Evolutionary conservation across 306 rosid genomes (phyloP).

Genomic region (Fragaria vesca): DNA sequence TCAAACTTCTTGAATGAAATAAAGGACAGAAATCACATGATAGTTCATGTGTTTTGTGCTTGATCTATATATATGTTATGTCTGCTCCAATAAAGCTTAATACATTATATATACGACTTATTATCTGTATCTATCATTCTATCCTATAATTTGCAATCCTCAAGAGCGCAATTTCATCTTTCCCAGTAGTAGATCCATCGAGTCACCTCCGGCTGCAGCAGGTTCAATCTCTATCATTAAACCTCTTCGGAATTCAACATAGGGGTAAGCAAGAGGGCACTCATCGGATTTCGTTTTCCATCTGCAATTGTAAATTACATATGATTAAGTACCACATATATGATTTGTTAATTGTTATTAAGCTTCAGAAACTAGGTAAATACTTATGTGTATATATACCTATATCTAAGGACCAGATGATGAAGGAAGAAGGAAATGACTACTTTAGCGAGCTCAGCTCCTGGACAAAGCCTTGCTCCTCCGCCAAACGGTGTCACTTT

Average conservation of each 20-base stretch:
- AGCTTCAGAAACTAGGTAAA: neutral
- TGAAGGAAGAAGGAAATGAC: slow-evolving; percentile 72
- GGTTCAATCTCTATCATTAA: slow-evolving; percentile 56
- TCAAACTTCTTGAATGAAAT: neutral
- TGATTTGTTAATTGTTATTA: neutral
- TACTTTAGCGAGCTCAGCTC: slow-evolving; percentile 72
- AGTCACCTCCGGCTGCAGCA: neutral
- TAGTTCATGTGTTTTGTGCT: neutral
- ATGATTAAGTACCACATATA: neutral
- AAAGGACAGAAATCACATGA: neutral
- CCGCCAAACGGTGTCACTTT: slow-evolving; percentile 74
- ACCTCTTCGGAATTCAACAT: slow-evolving; percentile 55
- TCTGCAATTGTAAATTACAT: slow-evolving; percentile 29
- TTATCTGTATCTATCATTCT: neutral
- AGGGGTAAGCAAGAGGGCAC: slow-evolving; percentile 69
- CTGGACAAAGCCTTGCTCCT: slow-evolving; percentile 85
- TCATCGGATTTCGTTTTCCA: slow-evolving; percentile 66
- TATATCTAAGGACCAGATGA: slow-evolving; percentile 79
- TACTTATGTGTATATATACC: slow-evolving; percentile 33
- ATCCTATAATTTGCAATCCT: neutral
- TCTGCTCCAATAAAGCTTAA: neutral
- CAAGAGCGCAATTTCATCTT: neutral
- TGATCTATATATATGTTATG: neutral
- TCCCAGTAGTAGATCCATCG: neutral
- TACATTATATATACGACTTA: neutral